Evolutionary conservation across 2,329 filamentous ascomycete species (phyloP), one percentile per base, ranked within the genome.

Genomic region (Niveomyces coronatus): DNA sequence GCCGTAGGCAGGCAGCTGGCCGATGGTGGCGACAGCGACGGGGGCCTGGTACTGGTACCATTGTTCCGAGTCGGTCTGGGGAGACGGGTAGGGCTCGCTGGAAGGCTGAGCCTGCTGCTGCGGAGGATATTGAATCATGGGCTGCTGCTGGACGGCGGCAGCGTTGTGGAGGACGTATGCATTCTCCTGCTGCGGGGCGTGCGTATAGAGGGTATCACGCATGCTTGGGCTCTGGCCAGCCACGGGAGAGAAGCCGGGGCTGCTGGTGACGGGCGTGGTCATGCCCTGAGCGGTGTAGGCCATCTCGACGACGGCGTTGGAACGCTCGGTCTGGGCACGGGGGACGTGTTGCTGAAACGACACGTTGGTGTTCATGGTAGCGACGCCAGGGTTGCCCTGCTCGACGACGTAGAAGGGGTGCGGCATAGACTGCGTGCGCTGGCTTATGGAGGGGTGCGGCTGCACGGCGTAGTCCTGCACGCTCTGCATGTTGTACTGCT

Each of bases 31-130:
- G 30, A 76, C 69, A 50, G 72, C 72, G n/a, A 74, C 67, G 0
- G 71, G 72, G 9, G 70, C 50, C 47, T 77, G 71, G 48, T 76
- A 78, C 22, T 67, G 62, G 45, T 73, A 75, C 71, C 74, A 78
- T 16, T 67, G 63, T 31, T 70, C 65, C 20, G 67, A 56, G 39
- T 65, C 59, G 4, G 53, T 47, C 41, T 70, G 68, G 8, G 58
- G 49, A 9, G 58, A 53, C 14, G 61, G 51, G 4, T 60, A 60
- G 39, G 56, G 53, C 27, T 58, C 36, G 58, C 15, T 57, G 55
- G 11, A 47, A 16, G 4, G 19, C 18, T 38, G 28, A n/a, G 19
- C 53, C 10, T 52, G 51, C 27, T 62, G 62, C 22, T 60, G 57
- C 31, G 64, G 62, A 14, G 61, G 52, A 42, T 66, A 66, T n/a